Percentiles rank a stretch among this genome's conserved stretches.
Evolutionary conservation across 352 stramenopile species (phyloP).

Genomic region (Globisporangium uncinulatum): DNA sequence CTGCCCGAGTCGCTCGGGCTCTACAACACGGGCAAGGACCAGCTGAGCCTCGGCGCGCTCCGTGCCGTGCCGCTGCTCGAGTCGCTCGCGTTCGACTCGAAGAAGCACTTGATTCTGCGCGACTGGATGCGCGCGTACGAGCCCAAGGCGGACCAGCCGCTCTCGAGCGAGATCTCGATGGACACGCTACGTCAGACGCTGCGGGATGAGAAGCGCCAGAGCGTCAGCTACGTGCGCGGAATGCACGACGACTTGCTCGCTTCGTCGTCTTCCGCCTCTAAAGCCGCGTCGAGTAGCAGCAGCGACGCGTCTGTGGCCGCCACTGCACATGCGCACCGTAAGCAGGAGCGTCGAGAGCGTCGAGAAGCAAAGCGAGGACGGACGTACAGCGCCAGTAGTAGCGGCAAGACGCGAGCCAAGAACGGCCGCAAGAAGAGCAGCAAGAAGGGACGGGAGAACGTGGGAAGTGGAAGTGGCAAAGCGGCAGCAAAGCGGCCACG

Average conservation of each 20-base stretch:
- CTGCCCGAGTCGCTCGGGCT: conserved; percentile 75
- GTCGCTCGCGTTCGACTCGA: conserved; percentile 39
- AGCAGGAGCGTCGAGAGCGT: conserved; percentile 18
- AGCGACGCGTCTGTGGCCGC: background rate
- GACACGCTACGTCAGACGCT: conserved; percentile 42
- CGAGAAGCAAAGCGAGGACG: background rate
- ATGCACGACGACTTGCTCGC: conserved; percentile 41
- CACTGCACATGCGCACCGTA: conserved; percentile 10
- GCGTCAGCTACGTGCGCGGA: conserved; percentile 25
- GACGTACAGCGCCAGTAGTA: background rate
- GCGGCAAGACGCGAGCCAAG: conserved; percentile 16
- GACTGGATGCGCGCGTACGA: conserved; percentile 77
- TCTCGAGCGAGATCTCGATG: conserved; percentile 49
- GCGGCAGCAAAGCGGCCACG: conserved; percentile 1
- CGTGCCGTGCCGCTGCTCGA: conserved; percentile 52
- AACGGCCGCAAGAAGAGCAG: conserved; percentile 3
- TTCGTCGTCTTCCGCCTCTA: background rate
- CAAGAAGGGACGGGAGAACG: conserved; percentile 9
- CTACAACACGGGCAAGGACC: conserved; percentile 69
- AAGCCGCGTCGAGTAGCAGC: background rate
- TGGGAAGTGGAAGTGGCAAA: conserved; percentile 8
- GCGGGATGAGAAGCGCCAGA: conserved; percentile 45
- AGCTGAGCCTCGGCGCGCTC: conserved; percentile 53
- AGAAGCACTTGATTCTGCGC: conserved; percentile 55
- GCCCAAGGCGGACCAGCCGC: conserved; percentile 39